Base-by-base conservation (phyloP, 208 protist genomes). In the Leishmania turanica region DNA sequence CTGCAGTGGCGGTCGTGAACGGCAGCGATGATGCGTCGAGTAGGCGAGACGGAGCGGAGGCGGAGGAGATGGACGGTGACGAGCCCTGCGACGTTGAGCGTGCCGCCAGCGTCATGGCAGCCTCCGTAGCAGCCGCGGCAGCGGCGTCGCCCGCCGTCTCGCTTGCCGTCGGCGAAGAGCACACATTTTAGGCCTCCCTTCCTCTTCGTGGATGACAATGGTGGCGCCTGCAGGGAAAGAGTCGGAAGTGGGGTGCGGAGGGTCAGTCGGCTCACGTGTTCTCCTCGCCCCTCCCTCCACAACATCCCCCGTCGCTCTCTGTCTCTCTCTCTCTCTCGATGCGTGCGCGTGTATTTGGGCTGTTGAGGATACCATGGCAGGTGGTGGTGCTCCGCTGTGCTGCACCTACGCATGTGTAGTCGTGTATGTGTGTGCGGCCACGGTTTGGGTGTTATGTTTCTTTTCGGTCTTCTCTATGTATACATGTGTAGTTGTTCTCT, bases 181-280 rank as follows among this genome's bases (percentile, higher is more conserved):
- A 86, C 74, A 80, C 82, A 2, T 86, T 86, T 31, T 86, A 82
- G 64, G 31, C 37, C 51, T 58, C 53, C 21, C 37, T 68, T 56
- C 47, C n/a, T 80, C 62, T 70, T 13, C 8, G 13, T 76, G 70
- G 51, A 17, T 74, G 64, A 21, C 45, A 13, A 31, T n/a, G 66
- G 65, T 47, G 42, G 7, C 45, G 5, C 31, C 24, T 31, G 42
- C 62, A 40, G 62, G 62, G 31, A 37, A 27, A 4, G 62, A 37
- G n/a, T n/a, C 11, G 6, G 62, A 37, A 68, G n/a, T 13, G 31
- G 62, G n/a, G 62, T 17, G 62, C 21, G 62, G 62, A 37, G 2
- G 37, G 65, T 45, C 34, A 45, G 34, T 45, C 15, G 37, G 13
- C 65, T 45, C 37, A 40, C 34, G 13, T 47, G 65, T 47, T 13